Conservation (phyloP, 2,329 filamentous ascomycete genomes). For the Alternaria incomplexa region DNA sequence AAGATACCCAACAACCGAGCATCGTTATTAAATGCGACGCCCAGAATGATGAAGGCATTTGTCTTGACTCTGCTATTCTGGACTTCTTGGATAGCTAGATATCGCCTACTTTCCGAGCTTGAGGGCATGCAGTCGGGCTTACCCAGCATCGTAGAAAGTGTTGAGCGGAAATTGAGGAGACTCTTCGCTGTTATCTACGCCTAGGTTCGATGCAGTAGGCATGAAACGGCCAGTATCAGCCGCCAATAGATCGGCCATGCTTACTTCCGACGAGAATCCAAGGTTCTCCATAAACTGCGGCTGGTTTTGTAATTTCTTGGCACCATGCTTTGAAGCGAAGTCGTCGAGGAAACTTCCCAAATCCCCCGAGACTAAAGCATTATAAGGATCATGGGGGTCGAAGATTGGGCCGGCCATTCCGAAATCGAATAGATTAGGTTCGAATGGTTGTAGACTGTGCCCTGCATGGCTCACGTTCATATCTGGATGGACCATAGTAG, state of each 20-base stretch:
- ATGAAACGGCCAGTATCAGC: slow-evolving; percentile 48
- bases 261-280: slow-evolving; percentile 67
- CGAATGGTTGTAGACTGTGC: slow-evolving; percentile 4
- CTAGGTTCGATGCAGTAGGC: slow-evolving; percentile 38
- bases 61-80: not conserved
- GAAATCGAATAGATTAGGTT: slow-evolving; percentile 11
- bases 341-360: slow-evolving; percentile 63
- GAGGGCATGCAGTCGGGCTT: not conserved
- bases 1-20: not conserved
- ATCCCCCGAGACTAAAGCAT: slow-evolving; percentile 50
- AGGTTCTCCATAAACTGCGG: slow-evolving; percentile 71
- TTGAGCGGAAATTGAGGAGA: slow-evolving; percentile 26
- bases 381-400: slow-evolving; percentile 19
- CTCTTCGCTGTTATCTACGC: slow-evolving; percentile 22
- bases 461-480: slow-evolving; percentile 18
- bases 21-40: not conserved
- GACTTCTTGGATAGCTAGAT: not conserved
- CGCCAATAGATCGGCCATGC: slow-evolving; percentile 59
- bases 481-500: slow-evolving; percentile 29
- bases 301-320: slow-evolving; percentile 61
- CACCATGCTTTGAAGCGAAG: slow-evolving; percentile 62
- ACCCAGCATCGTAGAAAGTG: slow-evolving; percentile 28
- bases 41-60: not conserved
- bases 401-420: not conserved
- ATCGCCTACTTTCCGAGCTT: not conserved